Percentiles rank a stretch among this genome's conserved stretches.
Conservation (phyloP, 208 protist species). For the Leishmania braziliensis region DNA sequence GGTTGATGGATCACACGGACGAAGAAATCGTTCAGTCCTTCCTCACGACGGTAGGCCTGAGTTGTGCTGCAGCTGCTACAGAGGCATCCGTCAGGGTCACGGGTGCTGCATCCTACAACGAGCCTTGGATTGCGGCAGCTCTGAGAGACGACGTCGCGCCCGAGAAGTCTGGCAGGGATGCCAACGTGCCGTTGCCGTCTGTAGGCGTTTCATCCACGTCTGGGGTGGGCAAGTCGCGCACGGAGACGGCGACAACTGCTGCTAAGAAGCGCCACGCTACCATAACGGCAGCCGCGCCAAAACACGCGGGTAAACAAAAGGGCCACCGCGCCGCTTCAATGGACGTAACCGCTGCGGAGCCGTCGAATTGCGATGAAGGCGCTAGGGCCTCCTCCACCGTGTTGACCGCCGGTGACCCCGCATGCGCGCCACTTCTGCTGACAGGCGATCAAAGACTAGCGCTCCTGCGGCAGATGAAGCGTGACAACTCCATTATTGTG, state of each 20-base stretch:
- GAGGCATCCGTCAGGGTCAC: neutral
- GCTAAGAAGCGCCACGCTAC: neutral
- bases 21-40: slow-evolving; percentile 59
- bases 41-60: neutral
- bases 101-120: slow-evolving; percentile 6
- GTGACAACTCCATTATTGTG: slow-evolving; percentile 19
- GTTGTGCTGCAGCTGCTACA: neutral
- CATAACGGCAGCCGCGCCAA: neutral
- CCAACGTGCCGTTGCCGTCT: neutral
- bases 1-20: slow-evolving; percentile 60
- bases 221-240: neutral
- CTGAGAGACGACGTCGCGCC: neutral
- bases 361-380: neutral
- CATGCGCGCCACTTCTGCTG: neutral
- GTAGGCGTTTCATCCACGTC: neutral
- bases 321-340: neutral
- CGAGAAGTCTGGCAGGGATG: neutral
- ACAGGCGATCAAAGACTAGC: slow-evolving; percentile 25
- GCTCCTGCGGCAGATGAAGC: slow-evolving; percentile 30
- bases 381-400: neutral
- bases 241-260: neutral
- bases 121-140: slow-evolving; percentile 19
- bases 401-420: neutral
- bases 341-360: neutral
- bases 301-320: neutral